Base-by-base conservation (phyloP, 768 basidiomycete species). In the Sporobolomyces roseus region DNA sequence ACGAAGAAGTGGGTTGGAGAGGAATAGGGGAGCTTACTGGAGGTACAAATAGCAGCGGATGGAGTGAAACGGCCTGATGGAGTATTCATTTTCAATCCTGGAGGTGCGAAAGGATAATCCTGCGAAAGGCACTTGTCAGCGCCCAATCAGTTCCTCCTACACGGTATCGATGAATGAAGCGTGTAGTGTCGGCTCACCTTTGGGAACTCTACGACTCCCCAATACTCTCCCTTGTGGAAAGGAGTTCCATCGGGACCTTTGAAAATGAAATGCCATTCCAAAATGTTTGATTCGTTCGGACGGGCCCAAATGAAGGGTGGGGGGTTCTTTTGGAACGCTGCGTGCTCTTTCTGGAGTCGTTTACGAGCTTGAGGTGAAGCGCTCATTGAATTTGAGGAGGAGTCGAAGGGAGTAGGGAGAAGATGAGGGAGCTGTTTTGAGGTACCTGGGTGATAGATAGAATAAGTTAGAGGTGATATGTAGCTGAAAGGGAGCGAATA, bases 101-200 rank as follows among this genome's bases (percentile, higher is more conserved):
- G 93, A 0, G 93, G 93, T 78, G 92, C 94, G 82, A 96, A 94
- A 4, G 90, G 91, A 78, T 97, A 98, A 80, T 97, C 93, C 69
- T 70, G 49, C 29, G 29, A 3, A 8, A 6, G 23, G 2, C 25
- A 27, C 48, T 52, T 17, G 38, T 21, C 33, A 4, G 14, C 33
- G 4, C 4, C 53, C 16, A 4, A 30, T 54, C 53, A 54, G 33
- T 33, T 41, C 38, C 38, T 9, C 17, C 38, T 41, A 9, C 38
- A 17, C 38, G 38, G 9, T 41, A 41, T 41, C 10, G 38, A 41
- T 41, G 10, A n/a, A n/a, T n/a, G n/a, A n/a, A n/a, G n/a, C n/a
- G n/a, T n/a, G n/a, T n/a, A n/a, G n/a, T 12, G 27, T 52, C 38
- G 38, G 17, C 38, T 23, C 17, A 63, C 66, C 45, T 64, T 69